A percentile compares a stretch with the other conserved stretches of the same genome.
These are phyloP conservation scores for Metarhizium guizhouense DNA, from an alignment of 2,329 filamentous ascomycete species.

Conservation along the genomic window DNA sequence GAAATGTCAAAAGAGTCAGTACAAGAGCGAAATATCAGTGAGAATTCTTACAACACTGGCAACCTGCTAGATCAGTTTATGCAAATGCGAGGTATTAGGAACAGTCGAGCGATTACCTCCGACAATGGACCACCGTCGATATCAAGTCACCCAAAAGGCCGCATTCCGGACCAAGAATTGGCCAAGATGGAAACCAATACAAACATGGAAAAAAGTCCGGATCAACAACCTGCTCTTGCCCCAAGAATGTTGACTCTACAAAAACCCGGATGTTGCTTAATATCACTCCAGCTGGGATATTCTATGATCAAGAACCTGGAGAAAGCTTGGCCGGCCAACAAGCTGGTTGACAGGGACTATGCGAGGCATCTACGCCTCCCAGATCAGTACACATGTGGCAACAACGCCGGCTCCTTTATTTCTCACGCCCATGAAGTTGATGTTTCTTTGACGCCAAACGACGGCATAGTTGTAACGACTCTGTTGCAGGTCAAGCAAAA, in stretches of 20 bases:
- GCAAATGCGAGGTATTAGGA: slow-evolving; percentile 3
- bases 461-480: slow-evolving; percentile 62
- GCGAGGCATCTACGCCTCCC: slow-evolving; percentile 10
- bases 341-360: slow-evolving; percentile 55
- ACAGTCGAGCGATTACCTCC: not conserved
- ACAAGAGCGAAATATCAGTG: not conserved
- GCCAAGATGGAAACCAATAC: not conserved
- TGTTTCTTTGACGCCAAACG: slow-evolving; percentile 58
- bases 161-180: not conserved
- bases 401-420: too few species aligned
- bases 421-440: slow-evolving; percentile 55
- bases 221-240: not conserved
- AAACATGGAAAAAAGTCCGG: not conserved
- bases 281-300: slow-evolving; percentile 41
- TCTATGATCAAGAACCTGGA: slow-evolving; percentile 41
- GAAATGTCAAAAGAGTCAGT: not conserved
- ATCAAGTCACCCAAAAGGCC: not conserved
- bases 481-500: slow-evolving; percentile 65
- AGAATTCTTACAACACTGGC: not conserved
- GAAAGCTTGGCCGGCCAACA: slow-evolving; percentile 35
- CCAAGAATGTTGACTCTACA: slow-evolving; percentile 12
- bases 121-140: not conserved
- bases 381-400: slow-evolving; percentile 12
- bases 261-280: slow-evolving; percentile 30
- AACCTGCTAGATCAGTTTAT: slow-evolving; percentile 6